Evolutionary conservation across 345 rosid genomes (phyloP).

Genomic region (Salix caprea): DNA sequence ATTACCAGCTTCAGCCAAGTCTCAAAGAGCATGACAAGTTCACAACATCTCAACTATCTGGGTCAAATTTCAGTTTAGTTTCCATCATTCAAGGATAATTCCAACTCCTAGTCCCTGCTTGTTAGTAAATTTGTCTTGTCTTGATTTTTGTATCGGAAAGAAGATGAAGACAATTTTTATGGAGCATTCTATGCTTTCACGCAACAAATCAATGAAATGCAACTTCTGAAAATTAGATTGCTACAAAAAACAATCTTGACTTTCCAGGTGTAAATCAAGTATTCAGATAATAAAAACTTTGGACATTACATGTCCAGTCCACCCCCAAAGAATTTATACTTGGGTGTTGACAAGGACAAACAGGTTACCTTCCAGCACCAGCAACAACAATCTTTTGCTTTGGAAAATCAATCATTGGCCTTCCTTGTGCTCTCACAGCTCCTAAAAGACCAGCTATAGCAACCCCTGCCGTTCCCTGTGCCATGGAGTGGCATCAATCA

Average conservation of each 20-base stretch:
- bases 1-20: background rate
- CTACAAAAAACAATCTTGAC: background rate
- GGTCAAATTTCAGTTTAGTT: background rate
- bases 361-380: constrained; percentile 91
- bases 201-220: background rate
- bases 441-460: constrained; percentile 98
- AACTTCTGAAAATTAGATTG: background rate
- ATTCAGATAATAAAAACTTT: background rate
- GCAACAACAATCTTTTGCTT: constrained; percentile 96
- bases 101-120: background rate
- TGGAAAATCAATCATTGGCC: constrained; percentile 95
- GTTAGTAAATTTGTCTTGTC: background rate
- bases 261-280: background rate
- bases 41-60: background rate
- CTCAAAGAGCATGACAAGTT: background rate
- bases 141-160: background rate
- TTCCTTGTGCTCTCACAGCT: constrained; percentile 97
- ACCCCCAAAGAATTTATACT: background rate
- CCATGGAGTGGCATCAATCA: constrained; percentile 2
- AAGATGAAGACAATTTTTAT: background rate
- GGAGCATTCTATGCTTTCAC: background rate
- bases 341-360: background rate
- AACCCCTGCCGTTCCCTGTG: constrained; percentile 97
- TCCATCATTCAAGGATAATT: background rate
- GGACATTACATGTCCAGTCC: background rate